Percentiles rank a stretch among this genome's conserved stretches.
These are phyloP conservation scores for Allium cepa DNA, from an alignment of 106 monocot genomes.

Conservation along the genomic window DNA sequence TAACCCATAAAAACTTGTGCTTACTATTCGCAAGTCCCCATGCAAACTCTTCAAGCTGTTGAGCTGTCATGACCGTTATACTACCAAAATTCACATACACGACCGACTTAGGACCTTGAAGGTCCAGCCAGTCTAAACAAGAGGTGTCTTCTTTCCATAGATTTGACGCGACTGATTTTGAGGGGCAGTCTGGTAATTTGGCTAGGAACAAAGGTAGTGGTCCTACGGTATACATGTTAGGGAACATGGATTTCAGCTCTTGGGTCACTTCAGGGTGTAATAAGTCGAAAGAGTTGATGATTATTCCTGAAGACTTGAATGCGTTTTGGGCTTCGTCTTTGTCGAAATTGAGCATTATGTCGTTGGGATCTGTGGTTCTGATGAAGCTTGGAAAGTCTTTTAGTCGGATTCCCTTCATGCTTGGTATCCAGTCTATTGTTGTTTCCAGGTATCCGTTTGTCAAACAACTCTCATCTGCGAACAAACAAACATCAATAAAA, in stretches of 20 bases:
- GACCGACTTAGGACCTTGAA: not conserved
- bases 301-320: conserved; percentile 27
- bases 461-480: conserved; percentile 42
- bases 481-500: not conserved
- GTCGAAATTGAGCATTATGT: conserved; percentile 33
- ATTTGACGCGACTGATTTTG: not conserved
- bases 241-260: conserved; percentile 36
- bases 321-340: conserved; percentile 42
- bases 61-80: not conserved
- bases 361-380: conserved; percentile 42
- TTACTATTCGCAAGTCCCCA: conserved; percentile 9
- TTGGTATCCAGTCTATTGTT: conserved; percentile 47
- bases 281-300: conserved; percentile 67
- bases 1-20: conserved; percentile 1
- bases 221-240: conserved; percentile 48
- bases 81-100: conserved; percentile 5
- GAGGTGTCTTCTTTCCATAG: conserved; percentile 2
- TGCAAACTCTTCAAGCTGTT: conserved; percentile 3
- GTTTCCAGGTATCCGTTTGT: conserved; percentile 64
- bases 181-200: not conserved
- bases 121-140: conserved; percentile 4
- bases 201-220: conserved; percentile 13
- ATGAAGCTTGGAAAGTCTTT: conserved; percentile 59
- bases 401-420: conserved; percentile 45
- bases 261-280: conserved; percentile 34